phyloP scores from a whole-genome alignment of 129 eudicot species.

The Flaveria ramosissima region DNA sequence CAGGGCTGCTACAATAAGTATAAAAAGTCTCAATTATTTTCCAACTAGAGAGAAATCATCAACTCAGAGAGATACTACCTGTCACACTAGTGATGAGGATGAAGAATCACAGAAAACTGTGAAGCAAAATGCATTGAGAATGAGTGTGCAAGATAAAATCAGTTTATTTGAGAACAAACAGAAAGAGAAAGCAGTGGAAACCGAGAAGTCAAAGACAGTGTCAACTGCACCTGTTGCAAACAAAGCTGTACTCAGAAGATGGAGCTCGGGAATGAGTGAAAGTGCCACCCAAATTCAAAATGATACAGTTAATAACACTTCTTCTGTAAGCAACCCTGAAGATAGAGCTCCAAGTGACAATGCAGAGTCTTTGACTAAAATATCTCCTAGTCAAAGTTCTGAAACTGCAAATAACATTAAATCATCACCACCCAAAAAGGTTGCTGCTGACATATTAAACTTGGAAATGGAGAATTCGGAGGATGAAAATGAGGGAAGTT shows the following conservation, averaged over 20 bases:
- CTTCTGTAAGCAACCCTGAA: slow-evolving; percentile 28
- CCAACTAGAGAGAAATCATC: slow-evolving; percentile 62
- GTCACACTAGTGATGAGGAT: slow-evolving; percentile 59
- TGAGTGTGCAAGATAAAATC: slow-evolving; percentile 94
- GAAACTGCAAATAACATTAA: slow-evolving; percentile 40
- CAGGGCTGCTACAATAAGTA: slow-evolving; percentile 71
- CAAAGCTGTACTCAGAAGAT: slow-evolving; percentile 89
- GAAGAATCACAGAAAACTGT: slow-evolving; percentile 50
- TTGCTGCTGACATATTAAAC: slow-evolving; percentile 25
- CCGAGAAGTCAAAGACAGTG: slow-evolving; percentile 53
- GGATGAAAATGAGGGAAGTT: slow-evolving; percentile 6
- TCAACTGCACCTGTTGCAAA: slow-evolving; percentile 47
- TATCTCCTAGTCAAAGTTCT: slow-evolving; percentile 30
- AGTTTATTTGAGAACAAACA: slow-evolving; percentile 90
- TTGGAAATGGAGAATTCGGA: slow-evolving; percentile 39
- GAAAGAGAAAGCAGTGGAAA: slow-evolving; percentile 55
- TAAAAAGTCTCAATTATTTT: slow-evolving; percentile 66
- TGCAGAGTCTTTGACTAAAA: slow-evolving; percentile 25
- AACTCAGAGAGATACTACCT: slow-evolving; percentile 55
- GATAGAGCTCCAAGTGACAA: slow-evolving; percentile 33
- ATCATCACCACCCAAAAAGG: slow-evolving; percentile 39
- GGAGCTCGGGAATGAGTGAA: slow-evolving; percentile 89
- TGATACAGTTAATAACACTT: slow-evolving; percentile 42
- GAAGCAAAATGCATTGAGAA: slow-evolving; percentile 60
- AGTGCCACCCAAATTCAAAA: slow-evolving; percentile 38